Percentiles rank a stretch among this genome's conserved stretches.
Conservation (phyloP, 2,329 filamentous ascomycete genomes). For the Zasmidium angulare region DNA sequence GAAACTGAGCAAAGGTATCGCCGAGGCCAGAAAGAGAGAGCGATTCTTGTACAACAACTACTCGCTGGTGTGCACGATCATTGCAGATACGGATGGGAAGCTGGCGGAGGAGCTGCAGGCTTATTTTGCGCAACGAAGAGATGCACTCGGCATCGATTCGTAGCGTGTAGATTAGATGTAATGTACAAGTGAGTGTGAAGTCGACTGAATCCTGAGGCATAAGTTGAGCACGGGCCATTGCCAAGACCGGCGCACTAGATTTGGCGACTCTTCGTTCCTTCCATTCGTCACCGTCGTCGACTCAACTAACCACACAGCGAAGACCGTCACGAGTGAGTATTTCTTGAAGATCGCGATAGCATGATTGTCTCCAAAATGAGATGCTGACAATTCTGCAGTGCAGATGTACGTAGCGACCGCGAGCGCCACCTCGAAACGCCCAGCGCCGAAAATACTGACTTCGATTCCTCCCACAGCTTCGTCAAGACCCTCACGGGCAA, state of each 20-base stretch:
- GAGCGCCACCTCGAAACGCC: conserved; percentile 12
- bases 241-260: too few relatives aligned
- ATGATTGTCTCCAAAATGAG: neutral
- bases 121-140: conserved; percentile 66
- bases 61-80: conserved; percentile 88
- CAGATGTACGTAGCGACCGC: conserved; percentile 32
- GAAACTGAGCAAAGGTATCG: conserved; percentile 72
- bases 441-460: conserved; percentile 20
- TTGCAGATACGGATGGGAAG: conserved; percentile 69
- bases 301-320: conserved; percentile 11
- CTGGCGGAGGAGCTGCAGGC: conserved; percentile 71
- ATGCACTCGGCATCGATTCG: conserved; percentile 26
- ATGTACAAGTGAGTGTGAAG: neutral
- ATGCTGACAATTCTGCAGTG: conserved; percentile 32
- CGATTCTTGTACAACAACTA: conserved; percentile 96
- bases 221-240: neutral
- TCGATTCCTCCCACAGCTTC: conserved; percentile 65
- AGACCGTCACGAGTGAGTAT: conserved; percentile 29
- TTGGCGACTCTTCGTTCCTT: neutral
- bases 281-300: neutral
- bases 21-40: conserved; percentile 76
- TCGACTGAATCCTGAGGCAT: neutral
- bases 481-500: conserved; percentile 99
- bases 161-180: conserved; percentile 3
- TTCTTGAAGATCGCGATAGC: neutral